Evolutionary conservation across 306 rosid species (phyloP), one percentile per base, ranked within the genome.

Genomic region (Phaseolus lunatus): DNA sequence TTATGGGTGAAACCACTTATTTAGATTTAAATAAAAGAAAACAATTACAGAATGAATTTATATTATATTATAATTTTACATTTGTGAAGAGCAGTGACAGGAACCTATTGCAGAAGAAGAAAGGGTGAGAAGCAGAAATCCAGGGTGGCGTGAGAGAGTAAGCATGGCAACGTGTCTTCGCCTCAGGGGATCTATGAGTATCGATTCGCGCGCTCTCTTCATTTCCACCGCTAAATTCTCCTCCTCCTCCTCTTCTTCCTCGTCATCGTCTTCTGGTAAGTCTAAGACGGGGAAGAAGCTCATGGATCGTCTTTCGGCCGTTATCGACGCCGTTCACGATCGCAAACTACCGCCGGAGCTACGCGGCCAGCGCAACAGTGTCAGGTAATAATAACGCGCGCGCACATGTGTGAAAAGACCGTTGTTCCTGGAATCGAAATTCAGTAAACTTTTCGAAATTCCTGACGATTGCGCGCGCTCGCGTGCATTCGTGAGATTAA

Each of bases 331-430:
- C 67, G 94, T 85, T 61, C 83, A 91, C 39, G 97, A 91, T 65
- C 85, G 91, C 14, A 91, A 94, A 80, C 93, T 92, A 19, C 97
- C 98, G 31, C 89, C 93, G 0, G 93, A 94, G 84, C 89, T 94
- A 10, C 96, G 97, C 16, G 97, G 98, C 72, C 98, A 86, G 78
- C 91, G 93, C 48, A 89, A 86, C 86, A 73, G 85, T 65, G 92
- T 94, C 75, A 89, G 96, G 98, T 92, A 78, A 18, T n/a, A 2
- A 7, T 10, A 39, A 63, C 7, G 1, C 15, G 2, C 15, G 0
- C 23, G 7, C 22, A 37, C 5, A n/a, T 9, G 7, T 31, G 7
- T 39, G 22, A 41, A 67, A 5, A 1, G 2, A 31, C 58, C 68
- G 29, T 23, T 70, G 6, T 54, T 53, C 2, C 57, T 53, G 9